Conservation (phyloP, 345 rosid species). For the Noccaea bulbosa region DNA sequence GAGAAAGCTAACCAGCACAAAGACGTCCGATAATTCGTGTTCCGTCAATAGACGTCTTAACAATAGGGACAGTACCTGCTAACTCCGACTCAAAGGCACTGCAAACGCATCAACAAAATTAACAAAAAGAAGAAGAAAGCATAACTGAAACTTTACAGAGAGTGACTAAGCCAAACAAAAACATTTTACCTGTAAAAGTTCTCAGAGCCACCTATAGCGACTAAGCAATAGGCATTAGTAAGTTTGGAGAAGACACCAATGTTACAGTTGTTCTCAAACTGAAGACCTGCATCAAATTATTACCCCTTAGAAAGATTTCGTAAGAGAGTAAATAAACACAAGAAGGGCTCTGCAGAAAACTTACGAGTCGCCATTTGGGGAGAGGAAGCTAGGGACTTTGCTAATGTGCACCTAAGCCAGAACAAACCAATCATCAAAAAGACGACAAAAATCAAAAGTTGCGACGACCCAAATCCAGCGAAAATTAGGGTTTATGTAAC, state of each 20-base stretch:
- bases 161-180: neutral
- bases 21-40: constrained; percentile 86
- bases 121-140: neutral
- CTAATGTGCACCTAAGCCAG: constrained; percentile 11
- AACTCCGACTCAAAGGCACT: constrained; percentile 88
- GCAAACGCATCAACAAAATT: constrained; percentile 15
- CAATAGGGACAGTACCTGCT: constrained; percentile 82
- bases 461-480: neutral
- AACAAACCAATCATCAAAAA: neutral
- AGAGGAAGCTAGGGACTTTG: neutral
- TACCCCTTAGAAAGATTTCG: neutral
- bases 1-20: constrained; percentile 65
- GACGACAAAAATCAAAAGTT: neutral
- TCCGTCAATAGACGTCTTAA: constrained; percentile 85
- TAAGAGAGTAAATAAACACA: constrained; percentile 3
- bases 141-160: neutral
- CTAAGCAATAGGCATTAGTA: constrained; percentile 89
- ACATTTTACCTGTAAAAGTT: constrained; percentile 67
- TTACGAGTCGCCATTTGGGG: constrained; percentile 41
- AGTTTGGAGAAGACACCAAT: constrained; percentile 88
- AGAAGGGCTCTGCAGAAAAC: constrained; percentile 2
- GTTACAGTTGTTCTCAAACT: constrained; percentile 85
- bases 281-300: constrained; percentile 56
- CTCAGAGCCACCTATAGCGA: constrained; percentile 74
- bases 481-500: constrained; percentile 30